Conservation (phyloP, 164 flowering plant species). For the Umbilicus rupestris region DNA sequence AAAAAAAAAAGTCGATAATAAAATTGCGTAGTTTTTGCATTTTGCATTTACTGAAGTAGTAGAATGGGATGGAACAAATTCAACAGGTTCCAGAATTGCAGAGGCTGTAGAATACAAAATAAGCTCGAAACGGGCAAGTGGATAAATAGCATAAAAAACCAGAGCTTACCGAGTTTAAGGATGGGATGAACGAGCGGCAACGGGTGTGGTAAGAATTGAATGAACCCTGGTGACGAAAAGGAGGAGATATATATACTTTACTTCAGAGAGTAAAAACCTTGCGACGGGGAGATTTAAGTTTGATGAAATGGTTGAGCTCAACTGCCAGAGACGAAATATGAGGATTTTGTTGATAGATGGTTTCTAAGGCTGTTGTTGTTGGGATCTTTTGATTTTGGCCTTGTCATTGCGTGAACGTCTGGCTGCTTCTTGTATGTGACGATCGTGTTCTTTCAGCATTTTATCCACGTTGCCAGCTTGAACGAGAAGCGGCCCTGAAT, state of each 20-base stretch:
- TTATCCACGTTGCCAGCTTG: slow-evolving; percentile 83
- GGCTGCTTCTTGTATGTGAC: slow-evolving; percentile 87
- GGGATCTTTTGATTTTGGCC: slow-evolving; percentile 48
- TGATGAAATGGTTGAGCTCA: slow-evolving; percentile 12
- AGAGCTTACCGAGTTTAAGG: too few species aligned
- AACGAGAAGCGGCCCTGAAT: slow-evolving; percentile 83
- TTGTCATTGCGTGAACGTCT: slow-evolving; percentile 74
- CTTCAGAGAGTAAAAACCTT: neutral
- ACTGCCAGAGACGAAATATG: slow-evolving; percentile 43
- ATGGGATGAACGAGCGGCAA: too few species aligned
- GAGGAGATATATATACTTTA: neutral
- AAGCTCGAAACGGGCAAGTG: too few species aligned
- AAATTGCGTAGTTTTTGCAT: too few species aligned
- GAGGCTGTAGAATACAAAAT: neutral
- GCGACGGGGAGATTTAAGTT: neutral
- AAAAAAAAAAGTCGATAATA: too few species aligned
- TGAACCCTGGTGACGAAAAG: neutral
- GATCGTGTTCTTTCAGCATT: slow-evolving; percentile 85
- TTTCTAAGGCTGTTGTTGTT: slow-evolving; percentile 45
- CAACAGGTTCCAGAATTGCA: neutral
- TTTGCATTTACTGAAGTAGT: too few species aligned
- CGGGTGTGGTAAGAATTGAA: too few species aligned
- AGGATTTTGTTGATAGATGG: slow-evolving; percentile 32
- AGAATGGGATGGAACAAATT: too few species aligned
- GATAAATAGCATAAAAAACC: too few species aligned